Evolutionary conservation across 2,329 filamentous ascomycete species (phyloP).

Genomic region (Cladosporium sp.): DNA sequence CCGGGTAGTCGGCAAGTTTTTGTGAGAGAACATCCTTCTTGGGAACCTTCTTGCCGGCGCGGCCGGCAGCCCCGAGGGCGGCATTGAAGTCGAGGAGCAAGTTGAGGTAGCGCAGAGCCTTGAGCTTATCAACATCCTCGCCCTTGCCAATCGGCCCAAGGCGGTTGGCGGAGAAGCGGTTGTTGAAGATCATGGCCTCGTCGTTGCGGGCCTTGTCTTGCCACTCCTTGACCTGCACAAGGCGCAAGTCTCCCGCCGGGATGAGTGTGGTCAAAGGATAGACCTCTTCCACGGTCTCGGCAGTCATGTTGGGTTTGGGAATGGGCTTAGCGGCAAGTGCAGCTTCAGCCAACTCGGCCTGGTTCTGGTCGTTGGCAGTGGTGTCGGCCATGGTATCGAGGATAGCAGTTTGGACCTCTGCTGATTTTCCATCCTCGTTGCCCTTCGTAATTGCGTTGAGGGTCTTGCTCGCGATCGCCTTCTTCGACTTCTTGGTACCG

Average conservation of each 20-base stretch:
- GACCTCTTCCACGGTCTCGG: constrained; percentile 68
- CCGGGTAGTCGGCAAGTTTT: constrained; percentile 56
- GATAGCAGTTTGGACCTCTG: constrained; percentile 59
- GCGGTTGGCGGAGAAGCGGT: constrained; percentile 66
- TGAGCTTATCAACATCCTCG: constrained; percentile 49
- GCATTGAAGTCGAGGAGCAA: constrained; percentile 51
- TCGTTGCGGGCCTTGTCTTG: constrained; percentile 63
- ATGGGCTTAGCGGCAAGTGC: constrained; percentile 71
- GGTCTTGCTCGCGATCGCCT: constrained; percentile 67
- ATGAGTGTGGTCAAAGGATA: constrained; percentile 69
- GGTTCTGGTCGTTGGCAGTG: constrained; percentile 66
- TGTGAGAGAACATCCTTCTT: constrained; percentile 62
- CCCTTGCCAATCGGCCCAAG: constrained; percentile 59
- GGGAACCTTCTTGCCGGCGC: constrained; percentile 53
- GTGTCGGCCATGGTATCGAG: constrained; percentile 63
- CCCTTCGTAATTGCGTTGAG: constrained; percentile 65
- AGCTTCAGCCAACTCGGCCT: constrained; percentile 63
- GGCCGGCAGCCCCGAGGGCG: constrained; percentile 36
- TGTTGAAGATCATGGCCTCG: constrained; percentile 58
- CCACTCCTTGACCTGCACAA: constrained; percentile 73
- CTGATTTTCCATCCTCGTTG: constrained; percentile 47
- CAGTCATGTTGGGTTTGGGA: constrained; percentile 67
- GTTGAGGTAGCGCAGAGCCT: constrained; percentile 51
- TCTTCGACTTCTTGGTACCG: constrained; percentile 83
- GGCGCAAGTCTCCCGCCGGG: constrained; percentile 65